A percentile compares a stretch with the other conserved stretches of the same genome.
phyloP scores from a whole-genome alignment of 2,329 filamentous ascomycete genomes.

The Leptographium lundbergii region DNA sequence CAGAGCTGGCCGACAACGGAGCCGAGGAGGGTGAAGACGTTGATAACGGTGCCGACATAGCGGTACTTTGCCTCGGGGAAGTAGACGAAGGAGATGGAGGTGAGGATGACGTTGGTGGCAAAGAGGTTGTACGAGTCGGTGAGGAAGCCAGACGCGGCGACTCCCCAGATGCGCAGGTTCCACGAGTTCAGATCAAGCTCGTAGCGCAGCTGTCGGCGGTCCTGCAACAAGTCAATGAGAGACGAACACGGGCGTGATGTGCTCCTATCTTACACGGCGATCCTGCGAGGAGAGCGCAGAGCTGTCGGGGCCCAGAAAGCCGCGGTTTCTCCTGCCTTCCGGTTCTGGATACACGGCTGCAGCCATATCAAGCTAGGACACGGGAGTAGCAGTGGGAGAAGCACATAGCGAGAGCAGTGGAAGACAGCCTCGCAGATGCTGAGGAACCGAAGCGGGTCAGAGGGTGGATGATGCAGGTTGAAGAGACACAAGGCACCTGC shows the following conservation, averaged over 20 bases:
- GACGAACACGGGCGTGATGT: neutral
- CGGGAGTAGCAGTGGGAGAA: neutral
- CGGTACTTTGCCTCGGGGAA: slow-evolving; percentile 29
- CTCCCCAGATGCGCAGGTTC: slow-evolving; percentile 41
- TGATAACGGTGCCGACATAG: slow-evolving; percentile 35
- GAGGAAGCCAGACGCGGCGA: slow-evolving; percentile 41
- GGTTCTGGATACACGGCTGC: slow-evolving; percentile 20
- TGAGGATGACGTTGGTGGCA: slow-evolving; percentile 40
- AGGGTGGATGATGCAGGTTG: neutral
- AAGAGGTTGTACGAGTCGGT: slow-evolving; percentile 45
- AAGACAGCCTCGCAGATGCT: neutral
- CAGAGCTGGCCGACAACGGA: slow-evolving; percentile 38
- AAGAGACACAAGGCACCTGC: neutral
- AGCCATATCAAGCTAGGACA: slow-evolving; percentile 4
- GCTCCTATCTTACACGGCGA: slow-evolving; percentile 26
- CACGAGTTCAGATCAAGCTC: slow-evolving; percentile 41
- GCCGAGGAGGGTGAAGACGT: slow-evolving; percentile 38
- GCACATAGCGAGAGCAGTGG: neutral
- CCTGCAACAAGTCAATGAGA: slow-evolving; percentile 18
- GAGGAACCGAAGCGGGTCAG: neutral
- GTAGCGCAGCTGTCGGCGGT: slow-evolving; percentile 38
- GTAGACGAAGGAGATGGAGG: slow-evolving; percentile 39
- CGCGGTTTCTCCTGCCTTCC: slow-evolving; percentile 30
- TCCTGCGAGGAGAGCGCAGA: slow-evolving; percentile 37
- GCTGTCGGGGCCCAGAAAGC: slow-evolving; percentile 37